Conservation (phyloP, 345 rosid species). For the Hibiscus tridactylites region DNA sequence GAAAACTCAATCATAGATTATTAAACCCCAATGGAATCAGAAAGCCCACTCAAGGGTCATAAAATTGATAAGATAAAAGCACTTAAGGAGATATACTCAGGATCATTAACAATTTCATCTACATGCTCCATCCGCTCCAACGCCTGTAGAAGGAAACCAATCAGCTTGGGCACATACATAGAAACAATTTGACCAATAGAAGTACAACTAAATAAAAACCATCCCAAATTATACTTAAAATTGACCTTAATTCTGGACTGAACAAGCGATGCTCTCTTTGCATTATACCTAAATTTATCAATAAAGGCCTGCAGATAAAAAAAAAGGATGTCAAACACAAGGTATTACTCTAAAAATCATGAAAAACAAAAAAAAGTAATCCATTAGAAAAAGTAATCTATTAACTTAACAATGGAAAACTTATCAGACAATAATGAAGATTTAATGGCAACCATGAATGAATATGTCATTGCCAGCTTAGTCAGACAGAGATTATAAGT, state of each 20-base stretch:
- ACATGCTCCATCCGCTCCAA: constrained; percentile 84
- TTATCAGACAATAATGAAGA: background rate
- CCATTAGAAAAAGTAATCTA: background rate
- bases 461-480: background rate
- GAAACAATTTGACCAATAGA: background rate
- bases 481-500: background rate
- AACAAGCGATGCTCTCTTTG: constrained; percentile 98
- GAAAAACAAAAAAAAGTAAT: background rate
- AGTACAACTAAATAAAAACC: background rate
- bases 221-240: constrained; percentile 7
- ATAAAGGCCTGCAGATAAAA: constrained; percentile 62
- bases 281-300: constrained; percentile 97
- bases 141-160: constrained; percentile 42
- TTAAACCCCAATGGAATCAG: constrained; percentile 5
- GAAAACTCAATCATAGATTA: background rate
- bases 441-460: background rate
- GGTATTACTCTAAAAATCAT: constrained; percentile 1
- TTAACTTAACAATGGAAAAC: background rate
- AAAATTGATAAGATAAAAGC: background rate
- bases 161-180: background rate
- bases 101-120: constrained; percentile 92
- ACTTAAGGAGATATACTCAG: constrained; percentile 58
- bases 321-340: constrained; percentile 11
- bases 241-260: constrained; percentile 97
- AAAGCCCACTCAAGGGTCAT: constrained; percentile 2